These are phyloP conservation scores for Malus hybrid DNA, from an alignment of 331 rosid genomes.

Conservation along the genomic window DNA sequence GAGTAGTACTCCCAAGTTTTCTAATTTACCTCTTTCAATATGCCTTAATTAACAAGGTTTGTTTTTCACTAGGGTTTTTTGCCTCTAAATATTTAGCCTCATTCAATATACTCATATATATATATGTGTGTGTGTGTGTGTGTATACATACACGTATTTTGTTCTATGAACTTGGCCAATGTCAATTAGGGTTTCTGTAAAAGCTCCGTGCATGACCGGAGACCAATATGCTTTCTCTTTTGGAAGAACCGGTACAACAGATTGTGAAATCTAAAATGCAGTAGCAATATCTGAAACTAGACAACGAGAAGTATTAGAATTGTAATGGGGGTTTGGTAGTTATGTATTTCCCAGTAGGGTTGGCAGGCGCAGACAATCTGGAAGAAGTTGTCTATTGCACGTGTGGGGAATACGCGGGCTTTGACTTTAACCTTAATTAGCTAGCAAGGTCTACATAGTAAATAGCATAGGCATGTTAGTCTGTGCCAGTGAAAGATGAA, in stretches of 20 bases:
- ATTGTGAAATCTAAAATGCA: background rate
- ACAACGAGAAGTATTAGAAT: background rate
- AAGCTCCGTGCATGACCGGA: too few species aligned
- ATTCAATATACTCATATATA: too few species aligned
- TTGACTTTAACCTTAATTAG: constrained; percentile 23
- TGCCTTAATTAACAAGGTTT: background rate
- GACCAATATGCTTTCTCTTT: too few species aligned
- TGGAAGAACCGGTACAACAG: background rate
- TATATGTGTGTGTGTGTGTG: too few species aligned
- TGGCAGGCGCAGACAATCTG: constrained; percentile 26
- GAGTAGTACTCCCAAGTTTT: background rate
- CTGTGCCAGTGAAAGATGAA: constrained; percentile 20
- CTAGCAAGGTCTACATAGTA: background rate
- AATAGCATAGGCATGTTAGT: constrained; percentile 10
- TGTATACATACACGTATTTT: too few species aligned
- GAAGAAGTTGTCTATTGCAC: constrained; percentile 30
- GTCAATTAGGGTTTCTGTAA: too few species aligned
- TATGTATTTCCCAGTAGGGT: constrained; percentile 4
- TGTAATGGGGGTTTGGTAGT: too few species aligned
- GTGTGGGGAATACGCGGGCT: constrained; percentile 31
- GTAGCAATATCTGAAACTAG: background rate
- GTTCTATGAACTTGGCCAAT: background rate
- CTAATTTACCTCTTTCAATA: background rate
- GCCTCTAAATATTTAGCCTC: background rate
- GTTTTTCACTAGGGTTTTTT: background rate